phyloP scores from a whole-genome alignment of 768 basidiomycete species.

The Tylopilus felleus region DNA sequence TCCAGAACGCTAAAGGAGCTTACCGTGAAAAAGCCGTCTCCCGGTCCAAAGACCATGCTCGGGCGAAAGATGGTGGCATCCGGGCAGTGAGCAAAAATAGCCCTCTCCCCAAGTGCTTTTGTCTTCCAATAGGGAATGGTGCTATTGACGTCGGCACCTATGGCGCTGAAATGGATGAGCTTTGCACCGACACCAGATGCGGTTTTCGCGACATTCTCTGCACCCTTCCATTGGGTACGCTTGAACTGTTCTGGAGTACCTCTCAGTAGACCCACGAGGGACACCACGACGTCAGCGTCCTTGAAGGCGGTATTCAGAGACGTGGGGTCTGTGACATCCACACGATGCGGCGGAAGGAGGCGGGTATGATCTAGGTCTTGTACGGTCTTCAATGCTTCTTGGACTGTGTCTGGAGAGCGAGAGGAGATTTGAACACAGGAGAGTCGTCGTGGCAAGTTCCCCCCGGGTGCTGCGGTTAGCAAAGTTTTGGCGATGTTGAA shows the following conservation, averaged over 20 bases:
- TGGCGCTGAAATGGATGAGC: constrained; percentile 66
- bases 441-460: constrained; percentile 10
- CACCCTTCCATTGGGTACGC: constrained; percentile 60
- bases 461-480: constrained; percentile 31
- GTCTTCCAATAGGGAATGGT: constrained; percentile 57
- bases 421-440: constrained; percentile 54
- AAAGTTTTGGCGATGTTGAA: constrained; percentile 58
- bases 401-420: constrained; percentile 47
- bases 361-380: constrained; percentile 31
- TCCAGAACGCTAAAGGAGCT: constrained; percentile 15
- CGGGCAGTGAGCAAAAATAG: constrained; percentile 44
- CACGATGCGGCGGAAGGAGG: constrained; percentile 40
- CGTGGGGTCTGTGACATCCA: constrained; percentile 51
- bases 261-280: constrained; percentile 66
- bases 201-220: constrained; percentile 58
- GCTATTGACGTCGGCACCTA: constrained; percentile 64
- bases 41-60: constrained; percentile 72
- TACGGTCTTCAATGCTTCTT: constrained; percentile 30
- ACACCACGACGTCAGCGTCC: constrained; percentile 57
- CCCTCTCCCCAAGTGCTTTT: constrained; percentile 60
- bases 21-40: constrained; percentile 74
- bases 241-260: constrained; percentile 57
- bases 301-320: constrained; percentile 49
- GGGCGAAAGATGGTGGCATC: constrained; percentile 65
- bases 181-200: constrained; percentile 53